Base-by-base conservation (phyloP, 2,329 filamentous ascomycete species). In the Fusarium sulawesiense region DNA sequence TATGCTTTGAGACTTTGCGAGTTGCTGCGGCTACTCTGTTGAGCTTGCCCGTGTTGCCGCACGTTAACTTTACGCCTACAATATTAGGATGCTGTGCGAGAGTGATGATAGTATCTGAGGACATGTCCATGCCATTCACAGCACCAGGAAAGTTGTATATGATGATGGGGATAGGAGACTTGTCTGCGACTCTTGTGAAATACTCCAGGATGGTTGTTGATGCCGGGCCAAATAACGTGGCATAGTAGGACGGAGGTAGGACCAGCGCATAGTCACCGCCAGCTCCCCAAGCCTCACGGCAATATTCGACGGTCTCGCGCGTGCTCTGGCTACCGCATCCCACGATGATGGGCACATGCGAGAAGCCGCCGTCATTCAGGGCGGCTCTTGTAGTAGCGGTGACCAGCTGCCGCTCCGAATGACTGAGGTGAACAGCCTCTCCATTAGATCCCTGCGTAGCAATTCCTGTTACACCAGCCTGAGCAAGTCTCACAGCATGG, bases 391-490 rank as follows among this genome's bases (percentile, higher is more conserved):
- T 94, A 34, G 90, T 88, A 53, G 83, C 82, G 9, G 91, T 94
- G 73, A 95, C 88, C 54, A 88, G 81, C 49, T 87, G 86, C 63
- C 92, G 88, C 81, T 95, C 92, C 25, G 86, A 83, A 73, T 90
- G 90, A 45, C 89, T 89, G 34, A 95, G 85, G 76, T 94, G 92
- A 14, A 94, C 92, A 10, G 93, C 92, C 82, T 96, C 93, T 74
- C 92, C 92, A 76, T 95, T 95, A 76, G 91, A 93, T 48, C 92
- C 92, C 78, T 94, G 92, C 13, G 91, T 92, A 50, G 92, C 91
- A 48, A 95, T 85, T 21, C 92, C 92, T 18, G 90, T 87, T 44
- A 94, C 88, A 68, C 92, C 92, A 29, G 91, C 88, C 74, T 89
- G 85, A 48, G 91, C 92, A n/a, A 95, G 88, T 73, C 89, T 88